phyloP scores from a whole-genome alignment of 176 grass and related monocot genomes.

The Triticum monococcum region DNA sequence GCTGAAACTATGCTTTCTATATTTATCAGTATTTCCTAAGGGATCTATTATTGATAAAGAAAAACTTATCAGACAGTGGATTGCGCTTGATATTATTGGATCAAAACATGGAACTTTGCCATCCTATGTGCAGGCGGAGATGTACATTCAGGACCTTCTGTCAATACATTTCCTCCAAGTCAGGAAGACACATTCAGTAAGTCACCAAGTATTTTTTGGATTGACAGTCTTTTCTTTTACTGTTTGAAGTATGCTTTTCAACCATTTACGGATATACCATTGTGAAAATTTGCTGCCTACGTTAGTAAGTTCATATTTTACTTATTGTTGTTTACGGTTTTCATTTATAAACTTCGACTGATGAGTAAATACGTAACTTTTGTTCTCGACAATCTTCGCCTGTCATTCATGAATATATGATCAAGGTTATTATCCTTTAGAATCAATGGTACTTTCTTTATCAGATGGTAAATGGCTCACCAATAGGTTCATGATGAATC shows the following conservation, averaged over 20 bases:
- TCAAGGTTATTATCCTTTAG: neutral
- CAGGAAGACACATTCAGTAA: neutral
- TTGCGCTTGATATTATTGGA: slow-evolving; percentile 27
- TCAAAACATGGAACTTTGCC: slow-evolving; percentile 25
- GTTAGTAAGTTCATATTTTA: neutral
- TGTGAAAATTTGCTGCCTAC: too few relatives aligned
- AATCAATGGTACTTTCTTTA: neutral
- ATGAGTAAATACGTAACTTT: neutral
- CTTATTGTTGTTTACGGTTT: neutral
- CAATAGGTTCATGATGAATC: neutral
- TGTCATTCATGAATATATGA: too few relatives aligned
- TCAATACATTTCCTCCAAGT: slow-evolving; percentile 28
- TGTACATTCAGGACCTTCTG: slow-evolving; percentile 27
- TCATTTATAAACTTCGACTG: neutral
- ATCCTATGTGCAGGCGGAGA: slow-evolving; percentile 22
- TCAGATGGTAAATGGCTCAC: neutral
- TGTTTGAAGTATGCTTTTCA: neutral
- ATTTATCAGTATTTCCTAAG: slow-evolving; percentile 41
- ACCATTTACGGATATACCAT: neutral
- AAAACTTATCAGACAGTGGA: slow-evolving; percentile 30
- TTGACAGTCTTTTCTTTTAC: neutral
- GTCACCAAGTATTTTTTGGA: neutral
- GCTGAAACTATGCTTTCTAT: slow-evolving; percentile 41
- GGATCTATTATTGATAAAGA: slow-evolving; percentile 27
- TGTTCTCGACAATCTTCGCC: neutral